Evolutionary conservation across 306 rosid genomes (phyloP), one percentile per base, ranked within the genome.

Genomic region (Vachellia pachyceras): DNA sequence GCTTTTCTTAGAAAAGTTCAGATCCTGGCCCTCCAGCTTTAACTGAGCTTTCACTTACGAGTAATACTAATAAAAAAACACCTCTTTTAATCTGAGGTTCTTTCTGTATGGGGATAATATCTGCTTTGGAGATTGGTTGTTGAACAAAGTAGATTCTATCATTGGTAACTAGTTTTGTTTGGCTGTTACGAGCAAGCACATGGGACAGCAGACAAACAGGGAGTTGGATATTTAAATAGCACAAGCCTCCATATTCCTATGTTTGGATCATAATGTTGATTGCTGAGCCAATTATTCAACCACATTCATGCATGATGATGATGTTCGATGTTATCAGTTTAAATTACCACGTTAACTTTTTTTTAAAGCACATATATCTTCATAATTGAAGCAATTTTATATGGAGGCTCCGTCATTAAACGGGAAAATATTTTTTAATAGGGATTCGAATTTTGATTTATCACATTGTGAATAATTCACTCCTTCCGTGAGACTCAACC

Each of bases 181-280:
- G 52, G 10, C 5, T 14, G 58, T 58, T 14, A 25, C 1, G 15
- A 1, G 41, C 11, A 35, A 35, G n/a, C 57, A 75, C 42, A 60
- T 58, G 68, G 12, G 5, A 12, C 63, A 8, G 33, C 63, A 55
- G 67, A 77, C 29, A 22, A 20, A 47, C 29, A 61, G 13, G 25
- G 58, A 36, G 37, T 50, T 67, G 61, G 29, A 63, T 45, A 33
- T 74, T 45, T 44, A 45, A 67, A 58, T 58, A 54, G 10, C 73
- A 47, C 68, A 39, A 9, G 72, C 50, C 49, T 50, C 23, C 46
- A 78, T 69, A 54, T 39, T 3, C 33, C 45, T 55, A 9, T 23
- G 9, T 45, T 41, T 13, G 29, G 29, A 39, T 25, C 55, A 58
- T 75, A 10, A 41, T 41, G 55, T 22, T 25, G 33, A 29, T 29